phyloP scores from a whole-genome alignment of 139 green algal genomes.

The Picochlorum sp. region DNA sequence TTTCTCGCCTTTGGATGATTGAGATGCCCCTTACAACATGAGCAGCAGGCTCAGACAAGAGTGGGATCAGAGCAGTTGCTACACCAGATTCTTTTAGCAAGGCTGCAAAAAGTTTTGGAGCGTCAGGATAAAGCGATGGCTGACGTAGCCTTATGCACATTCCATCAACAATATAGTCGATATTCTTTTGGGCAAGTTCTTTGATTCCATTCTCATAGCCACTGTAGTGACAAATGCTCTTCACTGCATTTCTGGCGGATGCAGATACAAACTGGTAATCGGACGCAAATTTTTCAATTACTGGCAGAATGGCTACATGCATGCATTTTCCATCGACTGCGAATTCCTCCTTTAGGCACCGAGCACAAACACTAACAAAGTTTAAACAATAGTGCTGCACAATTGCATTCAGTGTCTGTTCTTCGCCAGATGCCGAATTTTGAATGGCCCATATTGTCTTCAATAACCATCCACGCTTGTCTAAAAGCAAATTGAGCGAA shows the following conservation, averaged over 20 bases:
- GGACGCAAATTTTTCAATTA: conserved; percentile 67
- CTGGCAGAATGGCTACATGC: conserved; percentile 48
- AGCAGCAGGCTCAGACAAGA: conserved; percentile 63
- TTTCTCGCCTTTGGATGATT: conserved; percentile 43
- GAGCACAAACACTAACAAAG: conserved; percentile 33
- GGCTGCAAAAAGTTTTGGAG: conserved; percentile 62
- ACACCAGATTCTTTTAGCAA: conserved; percentile 53
- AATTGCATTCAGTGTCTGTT: conserved; percentile 45
- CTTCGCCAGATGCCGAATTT: background rate
- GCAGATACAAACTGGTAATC: conserved; percentile 40
- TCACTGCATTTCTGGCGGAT: conserved; percentile 32
- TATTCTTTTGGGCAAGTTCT: conserved; percentile 52
- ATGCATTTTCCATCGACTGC: conserved; percentile 35
- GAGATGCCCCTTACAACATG: conserved; percentile 51
- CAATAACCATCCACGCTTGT: background rate
- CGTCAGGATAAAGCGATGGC: conserved; percentile 19
- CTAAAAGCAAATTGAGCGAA: background rate
- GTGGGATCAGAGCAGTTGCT: conserved; percentile 51
- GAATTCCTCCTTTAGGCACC: conserved; percentile 38
- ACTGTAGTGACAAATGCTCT: conserved; percentile 37
- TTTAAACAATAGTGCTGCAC: conserved; percentile 47
- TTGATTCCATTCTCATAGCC: conserved; percentile 35
- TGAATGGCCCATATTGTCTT: background rate
- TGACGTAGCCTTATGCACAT: conserved; percentile 55
- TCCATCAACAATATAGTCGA: conserved; percentile 74